A percentile compares a stretch with the other conserved stretches of the same genome.
These are phyloP conservation scores for Malus asiatica DNA, from an alignment of 306 rosid species.

Conservation along the genomic window DNA sequence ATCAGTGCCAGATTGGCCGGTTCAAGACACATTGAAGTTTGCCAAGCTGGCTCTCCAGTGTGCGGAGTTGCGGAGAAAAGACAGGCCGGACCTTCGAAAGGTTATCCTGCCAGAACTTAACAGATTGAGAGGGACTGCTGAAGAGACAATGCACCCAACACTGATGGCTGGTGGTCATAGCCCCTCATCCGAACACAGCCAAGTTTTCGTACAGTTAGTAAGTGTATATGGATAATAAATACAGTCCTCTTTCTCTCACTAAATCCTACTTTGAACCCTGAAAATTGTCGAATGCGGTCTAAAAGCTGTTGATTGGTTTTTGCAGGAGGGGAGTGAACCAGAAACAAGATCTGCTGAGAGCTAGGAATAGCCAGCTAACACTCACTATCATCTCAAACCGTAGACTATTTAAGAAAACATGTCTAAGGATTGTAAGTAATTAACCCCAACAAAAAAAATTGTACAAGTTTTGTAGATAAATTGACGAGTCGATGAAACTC, in stretches of 20 bases:
- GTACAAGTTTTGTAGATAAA: not conserved
- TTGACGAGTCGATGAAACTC: not conserved
- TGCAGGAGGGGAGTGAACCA: conserved; percentile 12
- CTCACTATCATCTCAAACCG: not conserved
- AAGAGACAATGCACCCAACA: conserved; percentile 18
- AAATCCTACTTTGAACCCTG: not conserved
- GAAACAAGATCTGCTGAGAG: not conserved
- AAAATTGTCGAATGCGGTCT: not conserved
- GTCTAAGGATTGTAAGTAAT: not conserved
- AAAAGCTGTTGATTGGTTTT: not conserved
- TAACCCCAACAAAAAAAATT: not conserved
- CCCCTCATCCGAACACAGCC: conserved; percentile 27
- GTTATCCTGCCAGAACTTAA: conserved; percentile 63
- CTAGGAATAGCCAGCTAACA: not conserved
- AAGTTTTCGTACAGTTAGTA: conserved; percentile 53
- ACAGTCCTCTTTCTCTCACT: not conserved
- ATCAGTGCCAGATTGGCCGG: conserved; percentile 69
- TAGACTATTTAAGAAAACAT: not conserved
- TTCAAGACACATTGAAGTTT: conserved; percentile 45
- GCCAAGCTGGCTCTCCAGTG: conserved; percentile 68
- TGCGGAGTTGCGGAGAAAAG: conserved; percentile 71
- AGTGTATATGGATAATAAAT: conserved; percentile 8
- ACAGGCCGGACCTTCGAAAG: conserved; percentile 76
- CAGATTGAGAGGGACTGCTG: conserved; percentile 54
- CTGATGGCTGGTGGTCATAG: not conserved